Percentiles rank a stretch among this genome's conserved stretches.
Evolutionary conservation across 345 rosid genomes (phyloP).

Genomic region (Arabidopsis arenosa): DNA sequence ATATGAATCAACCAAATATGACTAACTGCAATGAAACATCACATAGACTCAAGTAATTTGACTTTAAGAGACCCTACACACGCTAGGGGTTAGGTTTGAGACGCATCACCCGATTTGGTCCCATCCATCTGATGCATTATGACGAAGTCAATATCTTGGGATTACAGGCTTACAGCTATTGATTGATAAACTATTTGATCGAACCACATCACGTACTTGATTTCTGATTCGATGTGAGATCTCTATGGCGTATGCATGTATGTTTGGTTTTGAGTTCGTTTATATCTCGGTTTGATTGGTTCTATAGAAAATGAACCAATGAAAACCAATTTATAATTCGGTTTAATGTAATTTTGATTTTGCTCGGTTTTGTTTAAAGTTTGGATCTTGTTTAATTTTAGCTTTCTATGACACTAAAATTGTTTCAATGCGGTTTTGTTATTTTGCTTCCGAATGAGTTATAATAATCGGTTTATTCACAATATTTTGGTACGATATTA

Average conservation of each 20-base stretch:
- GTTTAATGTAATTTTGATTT: neutral
- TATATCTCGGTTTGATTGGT: neutral
- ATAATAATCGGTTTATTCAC: neutral
- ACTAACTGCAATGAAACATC: constrained; percentile 22
- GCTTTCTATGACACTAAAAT: neutral
- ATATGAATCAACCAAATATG: neutral
- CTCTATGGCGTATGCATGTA: neutral
- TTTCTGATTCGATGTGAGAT: neutral
- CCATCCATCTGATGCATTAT: constrained; percentile 22
- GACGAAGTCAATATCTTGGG: constrained; percentile 24
- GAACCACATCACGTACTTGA: constrained; percentile 9
- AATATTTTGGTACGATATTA: neutral
- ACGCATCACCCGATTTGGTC: constrained; percentile 34
- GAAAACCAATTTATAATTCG: neutral
- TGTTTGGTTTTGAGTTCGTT: neutral
- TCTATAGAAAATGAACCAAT: neutral
- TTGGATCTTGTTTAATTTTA: neutral
- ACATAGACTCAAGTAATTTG: constrained; percentile 24
- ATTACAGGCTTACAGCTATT: constrained; percentile 24
- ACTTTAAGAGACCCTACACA: constrained; percentile 33
- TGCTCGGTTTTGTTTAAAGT: no score
- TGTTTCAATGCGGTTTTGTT: neutral
- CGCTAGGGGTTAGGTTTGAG: constrained; percentile 32
- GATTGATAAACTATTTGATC: neutral
- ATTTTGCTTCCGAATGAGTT: neutral